Conservation (phyloP, 1,139 yeast species). For the Pichia sp. region DNA sequence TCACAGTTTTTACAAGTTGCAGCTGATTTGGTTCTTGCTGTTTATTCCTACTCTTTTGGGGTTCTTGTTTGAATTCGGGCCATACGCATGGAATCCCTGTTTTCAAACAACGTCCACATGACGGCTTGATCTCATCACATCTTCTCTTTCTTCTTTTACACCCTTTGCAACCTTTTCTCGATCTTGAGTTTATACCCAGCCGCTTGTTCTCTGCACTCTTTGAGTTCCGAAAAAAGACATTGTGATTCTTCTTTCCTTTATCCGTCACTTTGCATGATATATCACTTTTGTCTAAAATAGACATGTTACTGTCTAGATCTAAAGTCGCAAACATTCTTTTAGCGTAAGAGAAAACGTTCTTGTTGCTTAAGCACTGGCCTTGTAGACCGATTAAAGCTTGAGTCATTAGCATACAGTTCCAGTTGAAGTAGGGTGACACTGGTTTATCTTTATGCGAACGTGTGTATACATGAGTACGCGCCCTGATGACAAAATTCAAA, state of each 20-base stretch:
- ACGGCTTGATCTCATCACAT: constrained; percentile 27
- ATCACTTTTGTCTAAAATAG: background rate
- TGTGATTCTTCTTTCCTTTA: background rate
- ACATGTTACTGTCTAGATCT: constrained; percentile 9
- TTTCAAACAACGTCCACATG: constrained; percentile 24
- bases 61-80: constrained; percentile 7
- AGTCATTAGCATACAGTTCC: no score
- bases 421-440: no score
- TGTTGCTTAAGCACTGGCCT: background rate
- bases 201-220: constrained; percentile 12
- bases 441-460: no score
- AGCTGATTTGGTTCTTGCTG: background rate
- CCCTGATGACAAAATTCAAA: no score
- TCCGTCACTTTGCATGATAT: background rate
- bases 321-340: constrained; percentile 12
- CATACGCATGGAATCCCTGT: constrained; percentile 18
- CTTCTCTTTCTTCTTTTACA: constrained; percentile 27
- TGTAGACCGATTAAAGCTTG: background rate
- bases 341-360: background rate
- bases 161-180: constrained; percentile 23
- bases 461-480: no score
- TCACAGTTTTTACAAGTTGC: background rate
- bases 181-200: constrained; percentile 17
- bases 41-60: background rate
- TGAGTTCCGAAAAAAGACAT: background rate